phyloP scores from a whole-genome alignment of 2,329 filamentous ascomycete genomes.

The Fusarium sulawesiense region DNA sequence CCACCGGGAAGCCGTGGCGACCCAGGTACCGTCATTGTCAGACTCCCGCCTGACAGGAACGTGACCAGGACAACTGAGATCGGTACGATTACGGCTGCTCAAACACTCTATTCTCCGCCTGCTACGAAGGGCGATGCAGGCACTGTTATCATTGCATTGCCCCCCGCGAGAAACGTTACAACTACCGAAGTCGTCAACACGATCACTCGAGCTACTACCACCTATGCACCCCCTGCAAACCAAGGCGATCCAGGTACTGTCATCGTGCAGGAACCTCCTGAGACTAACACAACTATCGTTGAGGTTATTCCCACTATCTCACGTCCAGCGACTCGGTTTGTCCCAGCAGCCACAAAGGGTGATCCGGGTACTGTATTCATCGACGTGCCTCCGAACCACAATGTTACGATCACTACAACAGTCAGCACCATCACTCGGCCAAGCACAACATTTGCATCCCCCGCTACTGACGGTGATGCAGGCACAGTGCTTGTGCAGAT shows the following conservation, averaged over 20 bases:
- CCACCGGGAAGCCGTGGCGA: slow-evolving; percentile 8
- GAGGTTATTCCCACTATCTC: slow-evolving; percentile 16
- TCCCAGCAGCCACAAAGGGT: slow-evolving; percentile 5
- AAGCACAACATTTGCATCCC: slow-evolving; percentile 20
- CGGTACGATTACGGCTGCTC: slow-evolving; percentile 3
- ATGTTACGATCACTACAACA: slow-evolving; percentile 22
- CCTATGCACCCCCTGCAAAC: slow-evolving; percentile 14
- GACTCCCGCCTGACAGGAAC: slow-evolving; percentile 15
- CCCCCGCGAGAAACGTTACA: slow-evolving; percentile 23
- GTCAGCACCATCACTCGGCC: slow-evolving; percentile 25
- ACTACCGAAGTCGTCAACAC: slow-evolving; percentile 7
- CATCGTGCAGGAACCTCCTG: slow-evolving; percentile 20
- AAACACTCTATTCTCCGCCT: slow-evolving; percentile 20
- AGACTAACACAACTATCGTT: slow-evolving; percentile 23
- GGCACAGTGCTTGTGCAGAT: slow-evolving; percentile 21
- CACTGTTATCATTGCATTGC: slow-evolving; percentile 21
- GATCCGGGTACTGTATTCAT: slow-evolving; percentile 26
- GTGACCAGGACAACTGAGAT: slow-evolving; percentile 14
- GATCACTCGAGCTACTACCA: slow-evolving; percentile 1
- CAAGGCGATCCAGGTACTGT: slow-evolving; percentile 28
- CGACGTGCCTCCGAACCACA: slow-evolving; percentile 22
- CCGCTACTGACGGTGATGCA: slow-evolving; percentile 21
- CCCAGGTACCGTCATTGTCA: slow-evolving; percentile 22
- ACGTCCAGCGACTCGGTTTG: slow-evolving; percentile 11
- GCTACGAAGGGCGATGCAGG: slow-evolving; percentile 16